Percentiles rank a stretch among this genome's conserved stretches.
phyloP scores from a whole-genome alignment of 2,329 filamentous ascomycete genomes.

The Alternaria arborescens region DNA sequence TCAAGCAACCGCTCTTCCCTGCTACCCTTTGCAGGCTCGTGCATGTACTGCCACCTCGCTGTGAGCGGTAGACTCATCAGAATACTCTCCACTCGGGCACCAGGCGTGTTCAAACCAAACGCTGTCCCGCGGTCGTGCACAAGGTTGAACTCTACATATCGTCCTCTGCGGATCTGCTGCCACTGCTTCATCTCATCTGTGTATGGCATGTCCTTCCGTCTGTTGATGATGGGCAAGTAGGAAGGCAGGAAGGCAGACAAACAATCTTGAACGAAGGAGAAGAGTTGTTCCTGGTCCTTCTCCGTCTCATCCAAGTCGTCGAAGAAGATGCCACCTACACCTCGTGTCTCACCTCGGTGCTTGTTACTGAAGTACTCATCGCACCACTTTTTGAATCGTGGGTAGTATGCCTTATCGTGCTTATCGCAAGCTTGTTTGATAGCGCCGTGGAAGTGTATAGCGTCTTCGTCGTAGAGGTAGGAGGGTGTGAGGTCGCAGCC shows the following conservation, averaged over 20 bases:
- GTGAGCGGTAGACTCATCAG: conserved; percentile 96
- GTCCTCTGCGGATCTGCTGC: conserved; percentile 93
- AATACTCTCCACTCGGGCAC: conserved; percentile 92
- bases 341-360: conserved; percentile 85
- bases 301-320: conserved; percentile 91
- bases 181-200: conserved; percentile 88
- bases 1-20: conserved; percentile 83
- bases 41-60: conserved; percentile 96
- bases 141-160: conserved; percentile 98
- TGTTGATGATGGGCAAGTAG: conserved; percentile 88
- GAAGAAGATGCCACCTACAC: conserved; percentile 97
- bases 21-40: conserved; percentile 77
- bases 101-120: conserved; percentile 92
- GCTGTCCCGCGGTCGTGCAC: conserved; percentile 95
- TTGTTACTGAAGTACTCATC: conserved; percentile 97
- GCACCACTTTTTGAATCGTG: conserved; percentile 97
- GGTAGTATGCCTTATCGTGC: conserved; percentile 91
- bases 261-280: conserved; percentile 87
- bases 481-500: conserved; percentile 91
- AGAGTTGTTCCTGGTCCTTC: conserved; percentile 87
- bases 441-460: conserved; percentile 92
- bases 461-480: conserved; percentile 97
- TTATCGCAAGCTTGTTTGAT: conserved; percentile 93
- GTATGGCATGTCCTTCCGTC: conserved; percentile 90
- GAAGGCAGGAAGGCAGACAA: conserved; percentile 87